These are phyloP conservation scores for Cryptococcus sp. DNA, from an alignment of 1,284 basidiomycete species.

Conservation along the genomic window DNA sequence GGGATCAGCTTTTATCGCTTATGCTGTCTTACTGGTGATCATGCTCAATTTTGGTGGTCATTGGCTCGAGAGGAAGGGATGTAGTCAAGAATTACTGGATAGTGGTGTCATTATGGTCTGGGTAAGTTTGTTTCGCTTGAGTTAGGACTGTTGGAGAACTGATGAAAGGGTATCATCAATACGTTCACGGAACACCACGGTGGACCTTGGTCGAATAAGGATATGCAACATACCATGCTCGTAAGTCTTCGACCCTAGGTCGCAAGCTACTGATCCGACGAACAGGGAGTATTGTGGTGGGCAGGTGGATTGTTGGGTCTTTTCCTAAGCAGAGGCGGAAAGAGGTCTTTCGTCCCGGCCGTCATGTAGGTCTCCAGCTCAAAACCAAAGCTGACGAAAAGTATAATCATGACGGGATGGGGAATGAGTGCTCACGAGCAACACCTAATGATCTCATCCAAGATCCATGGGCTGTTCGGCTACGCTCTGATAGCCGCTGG, in stretches of 20 bases:
- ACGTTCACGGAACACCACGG: constrained; percentile 91
- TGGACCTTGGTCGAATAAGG: constrained; percentile 72
- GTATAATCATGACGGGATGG: constrained; percentile 86
- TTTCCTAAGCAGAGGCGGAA: constrained; percentile 75
- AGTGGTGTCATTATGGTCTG: constrained; percentile 82
- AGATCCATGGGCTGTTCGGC: constrained; percentile 79
- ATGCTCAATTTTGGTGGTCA: constrained; percentile 74
- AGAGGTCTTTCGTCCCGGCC: constrained; percentile 76
- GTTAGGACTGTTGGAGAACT: constrained; percentile 4
- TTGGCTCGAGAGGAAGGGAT: constrained; percentile 61
- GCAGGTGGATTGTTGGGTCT: constrained; percentile 84
- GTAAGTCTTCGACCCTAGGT: constrained; percentile 7
- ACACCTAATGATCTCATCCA: constrained; percentile 74
- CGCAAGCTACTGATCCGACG: background rate
- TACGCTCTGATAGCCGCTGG: constrained; percentile 83
- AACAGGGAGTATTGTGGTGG: constrained; percentile 71
- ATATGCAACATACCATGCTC: constrained; percentile 86
- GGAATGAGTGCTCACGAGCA: constrained; percentile 91
- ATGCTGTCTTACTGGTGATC: constrained; percentile 77
- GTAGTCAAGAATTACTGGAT: constrained; percentile 82
- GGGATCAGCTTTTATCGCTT: constrained; percentile 78
- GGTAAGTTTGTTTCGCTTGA: constrained; percentile 54
- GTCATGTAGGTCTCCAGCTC: constrained; percentile 59
- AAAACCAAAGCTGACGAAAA: constrained; percentile 34
- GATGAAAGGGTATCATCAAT: constrained; percentile 60